Conservation (phyloP, 805 yeast species). For the Candida gorgasii region DNA sequence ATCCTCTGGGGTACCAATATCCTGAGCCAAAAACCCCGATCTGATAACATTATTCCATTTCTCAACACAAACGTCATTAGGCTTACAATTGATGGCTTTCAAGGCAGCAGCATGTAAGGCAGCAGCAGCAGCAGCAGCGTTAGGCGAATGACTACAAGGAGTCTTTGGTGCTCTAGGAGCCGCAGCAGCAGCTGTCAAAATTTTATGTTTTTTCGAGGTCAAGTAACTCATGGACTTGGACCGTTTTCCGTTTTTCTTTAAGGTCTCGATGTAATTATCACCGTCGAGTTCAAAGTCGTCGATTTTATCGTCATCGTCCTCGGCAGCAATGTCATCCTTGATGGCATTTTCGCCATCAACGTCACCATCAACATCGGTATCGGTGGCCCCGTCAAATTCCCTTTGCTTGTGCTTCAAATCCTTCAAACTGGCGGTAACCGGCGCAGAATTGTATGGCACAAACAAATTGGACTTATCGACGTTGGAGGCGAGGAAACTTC, state of each 20-base stretch:
- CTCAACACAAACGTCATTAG: constrained; percentile 35
- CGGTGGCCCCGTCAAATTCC: constrained; percentile 1
- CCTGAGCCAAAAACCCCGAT: constrained; percentile 75
- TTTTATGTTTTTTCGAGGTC: constrained; percentile 50
- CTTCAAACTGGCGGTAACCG: constrained; percentile 69
- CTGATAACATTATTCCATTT: constrained; percentile 75
- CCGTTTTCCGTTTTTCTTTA: constrained; percentile 52
- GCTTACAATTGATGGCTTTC: constrained; percentile 45
- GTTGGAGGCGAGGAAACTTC: constrained; percentile 38
- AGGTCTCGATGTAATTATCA: constrained; percentile 37
- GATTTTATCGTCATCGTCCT: constrained; percentile 15
- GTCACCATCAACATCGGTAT: constrained; percentile 14
- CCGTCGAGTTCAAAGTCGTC: constrained; percentile 44
- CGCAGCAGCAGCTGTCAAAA: constrained; percentile 76
- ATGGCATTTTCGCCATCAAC: constrained; percentile 13
- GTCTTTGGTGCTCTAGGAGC: constrained; percentile 77
- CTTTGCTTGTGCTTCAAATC: constrained; percentile 8
- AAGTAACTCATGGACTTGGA: constrained; percentile 67
- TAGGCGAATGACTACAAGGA: constrained; percentile 55
- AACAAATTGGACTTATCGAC: constrained; percentile 44
- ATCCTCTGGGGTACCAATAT: constrained; percentile 78
- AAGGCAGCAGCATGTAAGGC: constrained; percentile 70
- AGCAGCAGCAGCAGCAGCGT: constrained; percentile 73
- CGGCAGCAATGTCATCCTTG: constrained; percentile 10
- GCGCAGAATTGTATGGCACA: constrained; percentile 75